These are phyloP conservation scores for Paramyrothecium roridum DNA, from an alignment of 2,329 filamentous ascomycete species.

Conservation along the genomic window DNA sequence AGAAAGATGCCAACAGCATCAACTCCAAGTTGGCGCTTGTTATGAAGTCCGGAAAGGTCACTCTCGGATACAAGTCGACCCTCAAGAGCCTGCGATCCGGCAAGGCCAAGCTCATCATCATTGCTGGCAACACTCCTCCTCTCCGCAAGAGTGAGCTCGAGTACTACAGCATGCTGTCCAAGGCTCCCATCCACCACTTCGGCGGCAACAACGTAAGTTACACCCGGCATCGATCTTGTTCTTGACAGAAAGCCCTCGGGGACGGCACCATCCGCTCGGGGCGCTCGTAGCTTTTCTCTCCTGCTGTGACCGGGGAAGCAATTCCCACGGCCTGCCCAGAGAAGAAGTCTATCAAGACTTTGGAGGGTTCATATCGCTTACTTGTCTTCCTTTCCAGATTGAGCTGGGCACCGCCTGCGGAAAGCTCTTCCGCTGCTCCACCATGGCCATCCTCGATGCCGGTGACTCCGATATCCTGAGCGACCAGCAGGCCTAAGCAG, in stretches of 20 bases:
- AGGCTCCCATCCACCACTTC: conserved; percentile 97
- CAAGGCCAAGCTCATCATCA: conserved; percentile 99
- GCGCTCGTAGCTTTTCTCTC: not conserved
- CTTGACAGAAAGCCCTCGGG: not conserved
- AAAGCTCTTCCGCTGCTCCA: conserved; percentile 98
- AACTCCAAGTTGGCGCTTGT: conserved; percentile 60
- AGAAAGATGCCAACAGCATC: conserved; percentile 78
- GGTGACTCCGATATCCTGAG: conserved; percentile 97
- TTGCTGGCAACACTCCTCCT: conserved; percentile 89
- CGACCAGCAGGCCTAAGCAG: conserved; percentile 63
- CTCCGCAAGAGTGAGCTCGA: conserved; percentile 97
- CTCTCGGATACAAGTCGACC: conserved; percentile 38
- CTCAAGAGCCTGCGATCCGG: conserved; percentile 88
- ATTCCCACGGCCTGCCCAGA: conserved; percentile 64
- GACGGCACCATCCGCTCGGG: conserved; percentile 6
- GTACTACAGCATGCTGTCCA: conserved; percentile 90
- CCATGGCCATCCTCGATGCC: conserved; percentile 94
- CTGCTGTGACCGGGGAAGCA: conserved; percentile 6
- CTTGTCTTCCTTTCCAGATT: conserved; percentile 63
- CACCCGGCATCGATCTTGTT: conserved; percentile 18
- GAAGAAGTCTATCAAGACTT: conserved; percentile 87
- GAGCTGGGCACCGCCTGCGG: conserved; percentile 97
- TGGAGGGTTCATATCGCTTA: conserved; percentile 77
- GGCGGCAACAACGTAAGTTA: conserved; percentile 95
- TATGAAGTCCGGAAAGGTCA: conserved; percentile 63